Evolutionary conservation across 352 stramenopile species (phyloP), one percentile per base, ranked within the genome.

Genomic region (Globisporangium cylindrosporum): DNA sequence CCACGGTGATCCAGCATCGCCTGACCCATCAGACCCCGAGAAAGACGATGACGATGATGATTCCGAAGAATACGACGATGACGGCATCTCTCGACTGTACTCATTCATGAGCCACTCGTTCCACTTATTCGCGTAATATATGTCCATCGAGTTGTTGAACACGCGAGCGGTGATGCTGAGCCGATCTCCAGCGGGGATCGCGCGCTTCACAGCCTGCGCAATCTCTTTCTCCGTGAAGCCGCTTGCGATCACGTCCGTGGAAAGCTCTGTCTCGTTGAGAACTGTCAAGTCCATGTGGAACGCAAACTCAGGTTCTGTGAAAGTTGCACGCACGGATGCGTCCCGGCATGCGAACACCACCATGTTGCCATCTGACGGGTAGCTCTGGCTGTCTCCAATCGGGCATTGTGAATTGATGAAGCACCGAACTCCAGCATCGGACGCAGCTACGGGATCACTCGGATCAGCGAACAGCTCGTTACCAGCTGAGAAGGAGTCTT

Each of bases 101-200:
- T 62, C 22, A 3, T 68, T 64, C 32, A 72, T 41, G 1, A 77
- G 38, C 64, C 67, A 73, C 18, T 74, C 60, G 62, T 88, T 84
- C 32, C 69, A 58, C 18, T 15, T 25, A 3, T 70, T 69, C 0
- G 72, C 56, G n/a, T 61, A 55, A 8, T 60, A 10, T 53, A 86
- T 82, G 24, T 71, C 12, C 22, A 65, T 59, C 15, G 43, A 71
- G 64, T 87, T 87, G 66, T 87, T 73, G 46, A 66, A 73, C 4
- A 74, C 41, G 2, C 48, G 66, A 20, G 82, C 79, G 38, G 72
- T 63, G 1, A 87, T 59, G 20, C 75, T 75, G 4, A 85, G 20
- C 8, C n/a, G 7, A 53, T 56, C 27, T 60, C 32, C 10, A 34
- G 14, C 41, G 59, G 66, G 68, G 58, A 69, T n/a, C 61, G 68